Conservation (phyloP, 371 early-diverging fungal genomes). For the Gilbertella persicaria region DNA sequence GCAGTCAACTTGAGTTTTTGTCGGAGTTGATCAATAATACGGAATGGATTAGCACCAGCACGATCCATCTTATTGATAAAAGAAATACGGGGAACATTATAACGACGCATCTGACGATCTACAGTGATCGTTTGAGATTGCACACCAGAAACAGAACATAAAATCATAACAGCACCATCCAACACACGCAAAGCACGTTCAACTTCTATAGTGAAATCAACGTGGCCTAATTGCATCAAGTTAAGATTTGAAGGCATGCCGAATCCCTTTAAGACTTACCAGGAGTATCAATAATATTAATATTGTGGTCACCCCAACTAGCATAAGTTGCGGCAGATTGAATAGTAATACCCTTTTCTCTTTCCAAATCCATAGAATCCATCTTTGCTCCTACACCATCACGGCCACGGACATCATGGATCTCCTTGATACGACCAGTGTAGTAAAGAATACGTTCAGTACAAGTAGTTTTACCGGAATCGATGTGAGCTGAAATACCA, state of each 20-base stretch:
- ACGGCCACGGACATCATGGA: slow-evolving; percentile 97
- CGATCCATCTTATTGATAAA: slow-evolving; percentile 94
- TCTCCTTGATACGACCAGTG: slow-evolving; percentile 94
- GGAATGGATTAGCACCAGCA: slow-evolving; percentile 93
- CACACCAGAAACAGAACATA: slow-evolving; percentile 88
- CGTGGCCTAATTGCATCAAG: slow-evolving; percentile 66
- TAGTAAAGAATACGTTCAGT: slow-evolving; percentile 97
- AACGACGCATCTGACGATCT: slow-evolving; percentile 92
- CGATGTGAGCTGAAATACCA: slow-evolving; percentile 99
- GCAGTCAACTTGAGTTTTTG: slow-evolving; percentile 87
- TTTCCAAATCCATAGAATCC: slow-evolving; percentile 98
- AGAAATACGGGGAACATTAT: slow-evolving; percentile 84
- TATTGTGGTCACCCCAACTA: slow-evolving; percentile 78
- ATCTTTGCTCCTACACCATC: slow-evolving; percentile 98
- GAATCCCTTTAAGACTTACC: slow-evolving; percentile 41
- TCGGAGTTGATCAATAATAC: slow-evolving; percentile 90
- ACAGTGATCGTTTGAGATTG: slow-evolving; percentile 96
- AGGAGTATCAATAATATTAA: slow-evolving; percentile 93
- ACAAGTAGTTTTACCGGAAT: slow-evolving; percentile 97
- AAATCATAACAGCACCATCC: slow-evolving; percentile 87
- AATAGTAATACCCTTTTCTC: slow-evolving; percentile 95
- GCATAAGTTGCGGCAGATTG: slow-evolving; percentile 90
- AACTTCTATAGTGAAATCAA: slow-evolving; percentile 93
- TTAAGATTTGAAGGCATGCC: background rate
- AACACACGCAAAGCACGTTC: slow-evolving; percentile 90